Evolutionary conservation across 495 filamentous ascomycete species (phyloP).

Genomic region (Podospora australis): DNA sequence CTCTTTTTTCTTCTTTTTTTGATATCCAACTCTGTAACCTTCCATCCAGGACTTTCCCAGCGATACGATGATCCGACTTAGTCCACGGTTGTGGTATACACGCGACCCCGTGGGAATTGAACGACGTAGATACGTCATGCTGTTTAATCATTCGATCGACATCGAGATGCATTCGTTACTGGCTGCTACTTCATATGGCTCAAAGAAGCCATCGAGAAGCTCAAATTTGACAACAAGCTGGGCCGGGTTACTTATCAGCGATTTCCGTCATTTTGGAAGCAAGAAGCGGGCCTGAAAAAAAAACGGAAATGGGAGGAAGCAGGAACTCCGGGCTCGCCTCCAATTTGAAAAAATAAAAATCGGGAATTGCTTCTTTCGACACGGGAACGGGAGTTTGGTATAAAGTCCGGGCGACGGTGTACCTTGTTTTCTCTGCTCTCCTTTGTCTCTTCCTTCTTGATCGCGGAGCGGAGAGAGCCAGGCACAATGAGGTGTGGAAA

Average conservation of each 20-base stretch:
- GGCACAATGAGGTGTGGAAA: neutral
- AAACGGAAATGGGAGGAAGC: slow-evolving; percentile 6
- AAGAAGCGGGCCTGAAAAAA: too few relatives aligned
- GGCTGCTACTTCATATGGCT: too few relatives aligned
- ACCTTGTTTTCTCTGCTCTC: slow-evolving; percentile 2
- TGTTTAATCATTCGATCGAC: neutral
- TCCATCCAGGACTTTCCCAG: neutral
- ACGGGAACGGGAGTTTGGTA: slow-evolving; percentile 16
- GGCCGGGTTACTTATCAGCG: neutral
- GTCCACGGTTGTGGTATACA: too few relatives aligned
- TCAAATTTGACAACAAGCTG: neutral
- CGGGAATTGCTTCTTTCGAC: slow-evolving; percentile 8
- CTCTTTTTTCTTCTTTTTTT: slow-evolving; percentile 22
- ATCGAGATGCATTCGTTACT: too few relatives aligned
- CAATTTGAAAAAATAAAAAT: slow-evolving; percentile 15
- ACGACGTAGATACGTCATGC: slow-evolving; percentile 9
- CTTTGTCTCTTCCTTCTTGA: slow-evolving; percentile 1
- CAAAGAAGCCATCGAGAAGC: too few relatives aligned
- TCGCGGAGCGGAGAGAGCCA: slow-evolving; percentile 1
- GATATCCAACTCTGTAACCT: slow-evolving; percentile 5
- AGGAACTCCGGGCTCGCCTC: slow-evolving; percentile 3
- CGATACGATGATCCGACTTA: neutral
- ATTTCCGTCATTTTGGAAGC: neutral
- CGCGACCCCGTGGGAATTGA: neutral
- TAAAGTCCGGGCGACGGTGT: slow-evolving; percentile 14